A percentile compares a stretch with the other conserved stretches of the same genome.
These are phyloP conservation scores for Ordospora pajunii DNA, from an alignment of 371 early-diverging fungal species.

Conservation along the genomic window DNA sequence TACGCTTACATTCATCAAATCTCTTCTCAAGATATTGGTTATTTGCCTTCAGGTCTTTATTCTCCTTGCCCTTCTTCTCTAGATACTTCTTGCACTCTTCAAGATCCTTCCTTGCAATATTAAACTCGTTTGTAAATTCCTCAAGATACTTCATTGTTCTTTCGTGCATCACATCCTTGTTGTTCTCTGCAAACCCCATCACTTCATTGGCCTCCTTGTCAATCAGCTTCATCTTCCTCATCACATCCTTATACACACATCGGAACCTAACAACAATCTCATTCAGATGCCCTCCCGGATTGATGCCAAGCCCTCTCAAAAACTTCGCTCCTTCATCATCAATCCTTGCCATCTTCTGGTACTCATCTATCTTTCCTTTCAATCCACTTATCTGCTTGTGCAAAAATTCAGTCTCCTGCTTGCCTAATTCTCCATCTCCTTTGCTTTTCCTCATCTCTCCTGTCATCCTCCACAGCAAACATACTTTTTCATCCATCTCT, in stretches of 20 bases:
- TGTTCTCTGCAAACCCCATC: conserved; percentile 45
- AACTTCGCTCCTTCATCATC: neutral
- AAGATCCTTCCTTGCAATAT: conserved; percentile 48
- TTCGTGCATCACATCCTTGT: conserved; percentile 25
- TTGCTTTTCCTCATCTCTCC: neutral
- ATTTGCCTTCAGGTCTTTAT: conserved; percentile 48
- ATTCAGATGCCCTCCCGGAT: neutral
- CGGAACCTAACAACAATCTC: conserved; percentile 20
- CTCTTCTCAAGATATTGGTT: conserved; percentile 31
- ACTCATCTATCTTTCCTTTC: neutral
- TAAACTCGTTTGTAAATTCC: conserved; percentile 49
- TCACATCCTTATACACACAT: conserved; percentile 19
- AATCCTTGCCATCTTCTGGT: neutral
- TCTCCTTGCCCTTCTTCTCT: conserved; percentile 52
- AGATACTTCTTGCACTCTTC: conserved; percentile 45
- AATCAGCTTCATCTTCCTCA: conserved; percentile 26
- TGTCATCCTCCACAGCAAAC: neutral
- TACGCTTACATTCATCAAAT: neutral
- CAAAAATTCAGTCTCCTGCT: neutral
- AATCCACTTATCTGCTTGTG: neutral
- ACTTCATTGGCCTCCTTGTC: conserved; percentile 43
- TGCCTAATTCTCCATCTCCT: neutral
- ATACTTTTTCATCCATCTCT: neutral
- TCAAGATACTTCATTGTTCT: conserved; percentile 34
- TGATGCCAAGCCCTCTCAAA: conserved; percentile 1